These are phyloP conservation scores for Prunus padus DNA, from an alignment of 306 rosid genomes.

Conservation along the genomic window DNA sequence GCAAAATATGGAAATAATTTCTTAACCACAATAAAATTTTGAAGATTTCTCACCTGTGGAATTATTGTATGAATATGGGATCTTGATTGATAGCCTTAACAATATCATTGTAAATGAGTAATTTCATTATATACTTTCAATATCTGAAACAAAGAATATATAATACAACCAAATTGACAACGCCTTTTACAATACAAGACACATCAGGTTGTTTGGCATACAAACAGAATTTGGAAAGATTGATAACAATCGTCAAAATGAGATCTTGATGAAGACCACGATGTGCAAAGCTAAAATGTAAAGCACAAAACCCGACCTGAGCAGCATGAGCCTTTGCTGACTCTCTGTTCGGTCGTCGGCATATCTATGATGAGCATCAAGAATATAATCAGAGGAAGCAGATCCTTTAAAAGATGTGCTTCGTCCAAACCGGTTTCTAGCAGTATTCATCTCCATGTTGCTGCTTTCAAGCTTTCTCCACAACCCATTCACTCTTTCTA, in stretches of 20 bases:
- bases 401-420: conserved; percentile 50
- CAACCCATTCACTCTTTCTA: conserved; percentile 67
- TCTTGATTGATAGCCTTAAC: no score
- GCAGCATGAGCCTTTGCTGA: conserved; percentile 81
- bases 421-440: conserved; percentile 67
- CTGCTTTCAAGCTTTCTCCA: conserved; percentile 51
- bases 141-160: neutral
- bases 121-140: neutral
- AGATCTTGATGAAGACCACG: conserved; percentile 75
- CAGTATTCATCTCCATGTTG: conserved; percentile 44
- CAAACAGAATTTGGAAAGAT: conserved; percentile 4
- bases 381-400: conserved; percentile 50
- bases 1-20: neutral
- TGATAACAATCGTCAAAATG: conserved; percentile 43
- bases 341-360: conserved; percentile 62
- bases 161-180: neutral
- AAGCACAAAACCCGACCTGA: conserved; percentile 85
- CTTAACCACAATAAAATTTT: no score
- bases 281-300: conserved; percentile 77
- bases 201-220: neutral
- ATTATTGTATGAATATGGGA: no score
- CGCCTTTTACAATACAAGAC: neutral
- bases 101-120: neutral
- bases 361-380: conserved; percentile 58
- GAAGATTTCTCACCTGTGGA: no score